A percentile compares a stretch with the other conserved stretches of the same genome.
Evolutionary conservation across 2,329 filamentous ascomycete genomes (phyloP).

Genomic region (Aspergillus tubingensis): DNA sequence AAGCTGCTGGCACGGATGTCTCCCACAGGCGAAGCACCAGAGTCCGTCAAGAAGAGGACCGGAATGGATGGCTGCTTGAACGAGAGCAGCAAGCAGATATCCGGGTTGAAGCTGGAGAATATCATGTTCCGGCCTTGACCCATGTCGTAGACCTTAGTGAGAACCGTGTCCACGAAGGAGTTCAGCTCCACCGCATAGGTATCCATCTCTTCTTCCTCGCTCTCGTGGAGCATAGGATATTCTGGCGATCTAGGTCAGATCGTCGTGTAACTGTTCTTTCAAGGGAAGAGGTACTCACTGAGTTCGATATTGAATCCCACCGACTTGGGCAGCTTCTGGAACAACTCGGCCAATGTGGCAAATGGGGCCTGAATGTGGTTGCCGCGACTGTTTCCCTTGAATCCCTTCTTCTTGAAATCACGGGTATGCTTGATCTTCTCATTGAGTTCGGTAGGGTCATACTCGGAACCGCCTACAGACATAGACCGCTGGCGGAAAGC

Average conservation of each 20-base stretch:
- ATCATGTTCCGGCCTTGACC: slow-evolving; percentile 85
- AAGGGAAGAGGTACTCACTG: slow-evolving; percentile 52
- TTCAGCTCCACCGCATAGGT: slow-evolving; percentile 94
- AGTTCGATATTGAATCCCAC: slow-evolving; percentile 99
- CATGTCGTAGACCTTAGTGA: slow-evolving; percentile 85
- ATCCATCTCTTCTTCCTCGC: slow-evolving; percentile 94
- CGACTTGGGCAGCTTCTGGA: slow-evolving; percentile 75
- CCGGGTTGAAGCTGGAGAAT: slow-evolving; percentile 96
- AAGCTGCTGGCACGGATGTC: slow-evolving; percentile 88
- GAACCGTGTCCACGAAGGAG: slow-evolving; percentile 90
- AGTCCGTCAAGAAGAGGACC: slow-evolving; percentile 90
- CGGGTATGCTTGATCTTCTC: slow-evolving; percentile 97
- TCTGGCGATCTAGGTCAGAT: slow-evolving; percentile 50
- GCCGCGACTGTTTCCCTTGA: slow-evolving; percentile 91
- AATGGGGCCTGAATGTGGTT: slow-evolving; percentile 96
- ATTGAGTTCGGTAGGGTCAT: slow-evolving; percentile 47
- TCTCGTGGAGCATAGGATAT: slow-evolving; percentile 97
- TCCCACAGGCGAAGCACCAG: slow-evolving; percentile 75
- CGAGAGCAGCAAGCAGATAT: slow-evolving; percentile 88
- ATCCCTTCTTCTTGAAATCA: slow-evolving; percentile 92
- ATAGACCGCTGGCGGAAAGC: slow-evolving; percentile 54
- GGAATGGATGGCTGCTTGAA: slow-evolving; percentile 98
- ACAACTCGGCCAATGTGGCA: slow-evolving; percentile 91
- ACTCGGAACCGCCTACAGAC: slow-evolving; percentile 59
- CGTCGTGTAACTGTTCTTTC: slow-evolving; percentile 28